Base-by-base conservation (phyloP, 495 filamentous ascomycete species). In the Xylaria flabelliformis region DNA sequence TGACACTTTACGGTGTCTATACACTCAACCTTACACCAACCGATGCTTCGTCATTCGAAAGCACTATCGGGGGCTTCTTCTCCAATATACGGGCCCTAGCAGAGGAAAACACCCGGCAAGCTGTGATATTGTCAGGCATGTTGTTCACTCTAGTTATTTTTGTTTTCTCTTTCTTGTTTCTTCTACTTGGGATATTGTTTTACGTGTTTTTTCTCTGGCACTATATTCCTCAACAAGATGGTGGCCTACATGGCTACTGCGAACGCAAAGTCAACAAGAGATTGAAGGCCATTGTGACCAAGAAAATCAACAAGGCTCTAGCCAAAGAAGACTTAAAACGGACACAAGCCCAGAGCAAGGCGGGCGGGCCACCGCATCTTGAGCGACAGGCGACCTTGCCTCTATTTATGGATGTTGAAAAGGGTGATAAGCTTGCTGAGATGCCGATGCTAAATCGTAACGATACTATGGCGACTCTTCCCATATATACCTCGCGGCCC, bases 161-260 rank as follows among this genome's bases (percentile, higher is more conserved):
- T 95, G 83, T 95, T 12, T 87, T 99, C 71, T 90, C 91, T 0
- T 88, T 92, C 15, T 76, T 98, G 51, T 92, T 90, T 41, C 85
- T 99, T 56, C 77, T 93, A 8, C 74, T 93, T 10, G 93, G 93
- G 0, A 82, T 89, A 53, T 71, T 95, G 1, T 88, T 97, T 51
- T 99, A 97, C 80, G 79, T 97, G 36, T 86, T 91, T 71, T 99
- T 96, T 83, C 86, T 99, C 4, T 97, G 93, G 87, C 91, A 94
- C 80, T 92, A 94, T 74, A 97, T 99, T 70, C 93, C 93, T 5
- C 84, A 85, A 13, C 82, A 85, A 34, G 93, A 97, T 78, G 92
- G 92, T n/a, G 89, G 90, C 1, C 85, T 99, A 26, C 87, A 88
- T 15, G 89, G 89, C 17, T 99, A 97, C 82, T 98, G 95, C 78